phyloP scores from a whole-genome alignment of 768 basidiomycete genomes.

The Rhodotorula graminis region DNA sequence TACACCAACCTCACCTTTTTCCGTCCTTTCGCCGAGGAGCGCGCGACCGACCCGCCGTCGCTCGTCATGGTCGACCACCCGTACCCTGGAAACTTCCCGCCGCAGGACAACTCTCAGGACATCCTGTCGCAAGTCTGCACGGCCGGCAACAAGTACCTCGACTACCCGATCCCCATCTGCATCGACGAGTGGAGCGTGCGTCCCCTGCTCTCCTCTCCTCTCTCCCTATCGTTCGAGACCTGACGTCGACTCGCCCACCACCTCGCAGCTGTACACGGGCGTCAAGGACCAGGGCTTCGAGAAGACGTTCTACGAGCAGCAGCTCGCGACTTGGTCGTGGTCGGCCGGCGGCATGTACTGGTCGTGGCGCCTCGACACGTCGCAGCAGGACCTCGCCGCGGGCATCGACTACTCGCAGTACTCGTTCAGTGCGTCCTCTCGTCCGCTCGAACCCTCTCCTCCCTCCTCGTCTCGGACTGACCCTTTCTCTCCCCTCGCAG shows the following conservation, averaged over 20 bases:
- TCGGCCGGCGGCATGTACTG: slow-evolving; percentile 34
- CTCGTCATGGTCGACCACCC: slow-evolving; percentile 33
- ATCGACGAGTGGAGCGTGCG: slow-evolving; percentile 40
- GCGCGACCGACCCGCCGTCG: slow-evolving; percentile 19
- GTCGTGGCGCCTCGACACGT: slow-evolving; percentile 18
- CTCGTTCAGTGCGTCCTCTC: not conserved
- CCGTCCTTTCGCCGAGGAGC: not conserved
- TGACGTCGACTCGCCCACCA: not conserved
- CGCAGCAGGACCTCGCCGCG: slow-evolving; percentile 9
- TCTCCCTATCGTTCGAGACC: too few species aligned
- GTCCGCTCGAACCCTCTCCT: not conserved
- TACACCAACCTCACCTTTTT: slow-evolving; percentile 31
- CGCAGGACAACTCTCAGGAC: slow-evolving; percentile 30
- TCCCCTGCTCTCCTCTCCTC: not conserved
- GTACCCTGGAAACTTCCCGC: slow-evolving; percentile 38
- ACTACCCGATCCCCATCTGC: slow-evolving; percentile 39
- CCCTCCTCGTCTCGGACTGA: not conserved
- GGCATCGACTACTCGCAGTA: slow-evolving; percentile 38
- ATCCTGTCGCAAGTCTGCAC: slow-evolving; percentile 41
- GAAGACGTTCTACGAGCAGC: slow-evolving; percentile 39
- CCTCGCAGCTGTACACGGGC: slow-evolving; percentile 26
- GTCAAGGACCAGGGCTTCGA: slow-evolving; percentile 41
- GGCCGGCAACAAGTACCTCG: slow-evolving; percentile 19
- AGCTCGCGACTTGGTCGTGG: slow-evolving; percentile 42
- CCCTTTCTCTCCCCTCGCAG: not conserved